Evolutionary conservation across 1,284 basidiomycete species (phyloP), one percentile per base, ranked within the genome.

Genomic region (Microbotryum intermedium): DNA sequence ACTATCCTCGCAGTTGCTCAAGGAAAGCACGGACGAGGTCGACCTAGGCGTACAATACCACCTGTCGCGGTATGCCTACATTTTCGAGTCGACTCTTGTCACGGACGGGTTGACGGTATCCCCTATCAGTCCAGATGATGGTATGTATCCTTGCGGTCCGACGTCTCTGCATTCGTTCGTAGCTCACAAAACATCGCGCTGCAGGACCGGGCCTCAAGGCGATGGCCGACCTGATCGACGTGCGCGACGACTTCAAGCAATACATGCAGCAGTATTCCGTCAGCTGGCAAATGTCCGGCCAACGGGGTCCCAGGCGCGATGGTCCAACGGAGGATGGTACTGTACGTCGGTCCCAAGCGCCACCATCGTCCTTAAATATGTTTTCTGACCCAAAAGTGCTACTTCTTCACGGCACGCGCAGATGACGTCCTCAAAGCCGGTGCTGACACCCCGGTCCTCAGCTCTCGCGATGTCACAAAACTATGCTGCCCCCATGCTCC

Each of bases 21-120:
- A 97, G 75, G 93, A 97, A 74, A 89, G 89, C 68, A 84, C 89
- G 13, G 93, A 97, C 70, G 95, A 98, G 75, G 86, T 97, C 61
- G 95, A 99, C 74, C 80, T 97, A 48, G 95, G 93, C 18, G 90
- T 89, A 13, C 94, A 98, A 75, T 98, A 97, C 75, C 94, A 98
- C 75, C 79, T 98, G 48, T 86, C 90, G 2, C 82, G 93, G 72
- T 98, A 95, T 74, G 90, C 92, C 0, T 97, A 91, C 77, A 77
- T 97, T 26, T 95, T 87, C 72, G 94, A 99, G 76, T 90, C 85
- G 69, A 86, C 90, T 16, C 80, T 94, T 1, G 79, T 97, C 21
- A 86, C 83, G 69, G 95, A 99, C 66, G 94, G 92, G 6, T 81
- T 85, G 23, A 86, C 86, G 1, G 77, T 95, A 39, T 82, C 88